Evolutionary conservation across 1,284 basidiomycete species (phyloP), one percentile per base, ranked within the genome.

Genomic region (Hypsizygus ulmarius): DNA sequence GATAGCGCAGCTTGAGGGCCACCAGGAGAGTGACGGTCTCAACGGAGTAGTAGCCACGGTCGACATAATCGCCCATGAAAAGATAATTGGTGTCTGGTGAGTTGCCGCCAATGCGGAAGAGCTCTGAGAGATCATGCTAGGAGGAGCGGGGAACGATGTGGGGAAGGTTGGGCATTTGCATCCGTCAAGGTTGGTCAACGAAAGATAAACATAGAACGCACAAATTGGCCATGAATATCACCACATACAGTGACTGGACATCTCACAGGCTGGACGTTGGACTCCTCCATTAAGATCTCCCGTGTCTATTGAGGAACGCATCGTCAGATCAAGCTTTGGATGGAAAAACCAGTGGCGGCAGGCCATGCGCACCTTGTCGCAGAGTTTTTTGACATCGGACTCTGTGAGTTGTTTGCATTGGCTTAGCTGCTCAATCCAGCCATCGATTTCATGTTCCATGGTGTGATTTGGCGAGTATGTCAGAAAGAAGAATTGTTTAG

Each of bases 41-140:
- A 45, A 99, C 97, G 12, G 93, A 97, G 77, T 99, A 99, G 78
- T 98, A 99, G 21, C 96, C 96, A 64, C 97, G 87, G 77, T 99
- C 97, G 59, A 99, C 97, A 65, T 98, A 99, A 77, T 99, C 96
- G 38, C 97, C 97, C 97, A 99, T 99, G 78, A 99, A 99, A 59
- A 99, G 89, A 72, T 99, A 99, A 74, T 99, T 99, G 55, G 97
- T 98, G 74, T 99, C 97, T 50, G 96, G 97, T 36, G 95, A 98
- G 76, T 98, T 98, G 52, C 96, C 97, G 45, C 97, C 96, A 67
- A 99, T 99, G 48, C 95, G 89, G 77, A 99, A 99, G 39, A 99
- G 87, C 70, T 99, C 97, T 52, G 94, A 97, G 48, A 99, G 87
- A 76, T 99, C 97, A 72, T 98, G 95, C 95, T 98, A 47, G 43